Evolutionary conservation across 2,329 filamentous ascomycete species (phyloP).

Genomic region (Aspergillus puulaauensis): DNA sequence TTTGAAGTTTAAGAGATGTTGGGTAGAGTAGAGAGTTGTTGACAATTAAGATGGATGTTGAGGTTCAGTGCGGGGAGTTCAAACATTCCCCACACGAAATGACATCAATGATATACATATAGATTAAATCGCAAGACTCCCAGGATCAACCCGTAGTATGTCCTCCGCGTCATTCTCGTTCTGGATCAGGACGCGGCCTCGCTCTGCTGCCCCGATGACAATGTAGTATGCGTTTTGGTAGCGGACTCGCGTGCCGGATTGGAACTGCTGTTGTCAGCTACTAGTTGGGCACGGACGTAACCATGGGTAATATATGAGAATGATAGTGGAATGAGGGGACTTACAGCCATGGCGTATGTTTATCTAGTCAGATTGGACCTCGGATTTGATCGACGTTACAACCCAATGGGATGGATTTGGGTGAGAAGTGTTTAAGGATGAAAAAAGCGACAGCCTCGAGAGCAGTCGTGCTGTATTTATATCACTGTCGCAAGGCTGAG

Average conservation of each 20-base stretch:
- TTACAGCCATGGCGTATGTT: background rate
- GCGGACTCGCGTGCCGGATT: background rate
- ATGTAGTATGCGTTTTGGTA: background rate
- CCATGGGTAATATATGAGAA: background rate
- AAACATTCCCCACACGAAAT: too few relatives aligned
- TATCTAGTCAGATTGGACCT: background rate
- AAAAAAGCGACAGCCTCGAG: too few relatives aligned
- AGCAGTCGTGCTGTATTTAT: too few relatives aligned
- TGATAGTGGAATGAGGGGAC: too few relatives aligned
- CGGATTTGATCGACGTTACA: too few relatives aligned
- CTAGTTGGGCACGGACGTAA: background rate
- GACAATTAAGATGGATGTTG: too few relatives aligned
- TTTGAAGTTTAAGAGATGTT: background rate
- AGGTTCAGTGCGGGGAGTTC: too few relatives aligned
- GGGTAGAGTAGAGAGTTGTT: too few relatives aligned
- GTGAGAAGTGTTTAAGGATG: too few relatives aligned
- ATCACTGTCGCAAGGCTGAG: too few relatives aligned
- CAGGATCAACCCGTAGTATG: background rate
- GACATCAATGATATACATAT: too few relatives aligned
- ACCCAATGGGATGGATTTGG: too few relatives aligned
- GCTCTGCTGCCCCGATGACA: background rate
- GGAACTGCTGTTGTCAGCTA: background rate
- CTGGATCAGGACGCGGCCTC: constrained; percentile 1
- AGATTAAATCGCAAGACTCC: background rate
- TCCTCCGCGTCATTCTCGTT: background rate